A percentile compares a stretch with the other conserved stretches of the same genome.
These are phyloP conservation scores for Coprinopsis sp. DNA, from an alignment of 768 basidiomycete genomes.

Conservation along the genomic window DNA sequence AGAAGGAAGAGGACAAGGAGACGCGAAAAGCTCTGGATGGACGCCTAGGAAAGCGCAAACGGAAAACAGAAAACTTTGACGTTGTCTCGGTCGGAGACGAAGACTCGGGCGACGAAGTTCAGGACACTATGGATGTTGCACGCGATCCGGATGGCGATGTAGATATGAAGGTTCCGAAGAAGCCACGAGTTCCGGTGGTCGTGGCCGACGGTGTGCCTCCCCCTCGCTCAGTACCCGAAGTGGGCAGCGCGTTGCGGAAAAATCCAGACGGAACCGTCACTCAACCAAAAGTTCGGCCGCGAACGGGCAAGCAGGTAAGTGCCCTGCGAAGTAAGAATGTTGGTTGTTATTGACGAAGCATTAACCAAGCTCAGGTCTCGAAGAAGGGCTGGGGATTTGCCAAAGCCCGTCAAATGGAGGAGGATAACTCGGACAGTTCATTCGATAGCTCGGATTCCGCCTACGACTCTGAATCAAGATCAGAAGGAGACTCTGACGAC, in stretches of 20 bases:
- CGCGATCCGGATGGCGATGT: conserved; percentile 1
- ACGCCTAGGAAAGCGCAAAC: conserved; percentile 44
- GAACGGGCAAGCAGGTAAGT: conserved; percentile 43
- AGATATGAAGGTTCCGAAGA: conserved; percentile 5
- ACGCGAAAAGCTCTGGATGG: conserved; percentile 50
- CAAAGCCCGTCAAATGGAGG: conserved; percentile 15
- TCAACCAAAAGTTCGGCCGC: conserved; percentile 46
- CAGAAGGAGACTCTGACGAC: conserved; percentile 18
- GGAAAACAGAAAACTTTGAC: conserved; percentile 21
- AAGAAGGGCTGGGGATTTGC: conserved; percentile 45
- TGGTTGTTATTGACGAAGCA: not conserved
- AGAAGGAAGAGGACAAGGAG: conserved; percentile 55
- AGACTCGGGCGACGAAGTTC: conserved; percentile 13
- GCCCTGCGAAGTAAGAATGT: not conserved
- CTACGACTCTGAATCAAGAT: conserved; percentile 24
- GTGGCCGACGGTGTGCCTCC: not conserved
- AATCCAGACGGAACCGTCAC: conserved; percentile 59
- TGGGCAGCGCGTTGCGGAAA: conserved; percentile 64
- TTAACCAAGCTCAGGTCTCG: conserved; percentile 11
- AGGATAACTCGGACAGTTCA: conserved; percentile 48
- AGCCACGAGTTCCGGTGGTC: not conserved
- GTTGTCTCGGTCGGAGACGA: conserved; percentile 30
- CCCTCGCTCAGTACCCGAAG: conserved; percentile 7
- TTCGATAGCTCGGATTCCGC: conserved; percentile 79
- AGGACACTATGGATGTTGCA: conserved; percentile 9